Conservation (phyloP, 139 green algal genomes). For the Medakamo hakoo region DNA sequence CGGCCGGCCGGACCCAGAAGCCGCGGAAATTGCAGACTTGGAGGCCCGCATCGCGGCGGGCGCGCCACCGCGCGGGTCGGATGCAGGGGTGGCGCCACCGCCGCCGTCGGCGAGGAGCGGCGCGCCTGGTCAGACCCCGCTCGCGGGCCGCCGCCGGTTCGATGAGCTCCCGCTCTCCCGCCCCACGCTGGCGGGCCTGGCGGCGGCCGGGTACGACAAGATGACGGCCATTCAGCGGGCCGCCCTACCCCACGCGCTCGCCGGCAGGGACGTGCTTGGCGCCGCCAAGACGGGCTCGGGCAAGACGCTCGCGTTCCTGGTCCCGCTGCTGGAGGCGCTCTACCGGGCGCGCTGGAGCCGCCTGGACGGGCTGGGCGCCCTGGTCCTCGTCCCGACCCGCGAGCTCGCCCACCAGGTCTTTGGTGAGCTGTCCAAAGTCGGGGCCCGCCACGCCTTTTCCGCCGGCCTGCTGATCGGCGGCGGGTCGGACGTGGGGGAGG, state of each 20-base stretch:
- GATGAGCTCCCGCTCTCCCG: conserved; percentile 37
- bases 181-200: conserved; percentile 38
- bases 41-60: conserved; percentile 12
- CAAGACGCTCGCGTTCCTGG: conserved; percentile 91
- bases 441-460: conserved; percentile 56
- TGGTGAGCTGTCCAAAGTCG: conserved; percentile 64
- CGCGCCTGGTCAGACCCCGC: not conserved
- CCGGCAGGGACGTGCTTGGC: conserved; percentile 80
- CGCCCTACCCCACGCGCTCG: conserved; percentile 78
- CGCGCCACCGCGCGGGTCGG: conserved; percentile 20
- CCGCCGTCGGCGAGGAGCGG: not conserved
- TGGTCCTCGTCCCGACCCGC: conserved; percentile 86
- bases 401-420: conserved; percentile 95
- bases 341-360: conserved; percentile 63
- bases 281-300: conserved; percentile 95
- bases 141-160: conserved; percentile 16
- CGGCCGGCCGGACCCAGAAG: conserved; percentile 16
- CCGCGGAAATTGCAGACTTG: conserved; percentile 19
- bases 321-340: conserved; percentile 85
- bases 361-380: conserved; percentile 76
- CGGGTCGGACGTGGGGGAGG: conserved; percentile 63
- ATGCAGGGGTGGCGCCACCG: not conserved
- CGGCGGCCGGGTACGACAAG: conserved; percentile 32
- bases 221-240: conserved; percentile 89
- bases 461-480: conserved; percentile 90